Evolutionary conservation across 2,329 filamentous ascomycete genomes (phyloP), one percentile per base, ranked within the genome.

Genomic region (Nemania sp.): DNA sequence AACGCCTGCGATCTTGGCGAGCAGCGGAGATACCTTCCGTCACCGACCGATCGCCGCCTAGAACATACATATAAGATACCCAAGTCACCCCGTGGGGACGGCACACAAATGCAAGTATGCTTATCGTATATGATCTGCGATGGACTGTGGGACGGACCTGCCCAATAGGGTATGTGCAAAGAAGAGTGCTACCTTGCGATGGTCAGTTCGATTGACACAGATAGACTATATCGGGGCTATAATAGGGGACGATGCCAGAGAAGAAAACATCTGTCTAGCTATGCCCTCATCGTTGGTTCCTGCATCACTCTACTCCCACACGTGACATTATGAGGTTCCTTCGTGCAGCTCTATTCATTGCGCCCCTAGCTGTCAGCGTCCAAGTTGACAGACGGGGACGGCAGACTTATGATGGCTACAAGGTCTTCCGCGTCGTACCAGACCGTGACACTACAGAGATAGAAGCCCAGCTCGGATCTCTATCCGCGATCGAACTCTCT

Each of bases 381-480:
- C 72, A 66, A 24, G 58, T 73, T 26, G 73, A 75, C n/a, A 68
- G 72, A 57, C 70, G 61, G 54, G 73, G 74, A 62, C 74, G 70
- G 53, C 72, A 76, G 62, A 73, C 68, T 2, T 81, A 80, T 62
- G 75, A 80, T 68, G 79, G 79, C 60, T 80, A 80, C 68, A 78
- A 78, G 64, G 70, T 80, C 66, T 79, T 78, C 57, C 77, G 77
- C 22, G 71, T 80, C 52, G 35, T 67, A n/a, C 67, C 74, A 13
- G 72, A 74, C n/a, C 66, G 63, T 22, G 73, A 76, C 47, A 55
- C 71, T 26, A 65, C 71, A 8, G 69, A 66, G 18, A 69, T 79
- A 35, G 75, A 78, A 59, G 69, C 70, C 41, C 72, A 76, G 10
- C 65, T 80, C 22, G 70, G 74, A 10, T 73, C 73, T 6, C 74